Base-by-base conservation (phyloP, 2,329 filamentous ascomycete genomes). In the Alternaria ethzedia region DNA sequence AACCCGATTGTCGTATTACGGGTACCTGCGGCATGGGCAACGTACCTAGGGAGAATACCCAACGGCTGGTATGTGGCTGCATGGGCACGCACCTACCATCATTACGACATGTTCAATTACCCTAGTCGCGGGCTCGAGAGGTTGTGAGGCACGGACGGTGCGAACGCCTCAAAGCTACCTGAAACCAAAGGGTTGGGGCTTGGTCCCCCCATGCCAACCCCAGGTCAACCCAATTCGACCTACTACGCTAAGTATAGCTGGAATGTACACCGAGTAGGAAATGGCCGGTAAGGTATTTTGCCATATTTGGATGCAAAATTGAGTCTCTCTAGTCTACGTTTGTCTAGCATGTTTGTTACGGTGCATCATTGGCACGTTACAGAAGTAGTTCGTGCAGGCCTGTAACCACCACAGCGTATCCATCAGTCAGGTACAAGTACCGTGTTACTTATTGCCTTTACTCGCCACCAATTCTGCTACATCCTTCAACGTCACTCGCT, bases 251-350 rank as follows among this genome's bases (percentile, higher is more conserved):
- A 78, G 71, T 71, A 72, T 79, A 78, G 77, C 56, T 63, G 72
- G 76, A 78, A 80, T 79, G 76, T 61, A 64, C 54, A 66, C 65
- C 64, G 63, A 63, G 74, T 70, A 41, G 65, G 69, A 66, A 66
- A 73, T 73, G 77, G 77, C 71, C 76, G 76, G 77, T 36, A 59
- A 74, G 61, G 73, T 74, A 76, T 71, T 75, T 61, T 67, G 30
- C 54, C 54, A 54, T 60, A 68, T 51, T 65, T 61, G 63, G 60
- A 70, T 44, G 50, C 66, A 68, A 49, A 63, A 68, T 68, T 78
- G 75, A 78, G 78, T 80, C 78, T 80, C 76, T 71, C 71, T 71
- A 67, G 70, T 71, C 68, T 69, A 70, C 69, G 70, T 68, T 70
- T 71, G 73, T 77, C 78, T 76, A 70, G 63, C 63, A 61, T 75